Evolutionary conservation across 768 basidiomycete genomes (phyloP).

Genomic region (Botryobasidium botryosum): DNA sequence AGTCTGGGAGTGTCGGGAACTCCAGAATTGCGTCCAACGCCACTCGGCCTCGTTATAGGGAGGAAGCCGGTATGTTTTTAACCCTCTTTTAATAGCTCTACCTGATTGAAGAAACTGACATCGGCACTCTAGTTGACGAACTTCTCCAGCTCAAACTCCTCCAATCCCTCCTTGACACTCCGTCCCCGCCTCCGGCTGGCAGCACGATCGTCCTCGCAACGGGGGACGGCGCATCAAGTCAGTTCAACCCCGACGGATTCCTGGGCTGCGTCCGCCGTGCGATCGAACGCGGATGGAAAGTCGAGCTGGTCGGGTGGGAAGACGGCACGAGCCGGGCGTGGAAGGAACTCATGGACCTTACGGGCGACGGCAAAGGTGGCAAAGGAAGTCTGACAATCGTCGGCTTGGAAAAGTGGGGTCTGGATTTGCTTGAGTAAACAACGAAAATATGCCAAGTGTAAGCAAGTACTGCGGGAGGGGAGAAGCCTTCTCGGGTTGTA

Average conservation of each 20-base stretch:
- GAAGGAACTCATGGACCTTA: slow-evolving; percentile 44
- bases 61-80: no score
- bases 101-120: no score
- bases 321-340: slow-evolving; percentile 64
- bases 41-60: slow-evolving; percentile 46
- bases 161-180: slow-evolving; percentile 60
- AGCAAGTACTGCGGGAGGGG: no score
- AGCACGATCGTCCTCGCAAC: slow-evolving; percentile 84
- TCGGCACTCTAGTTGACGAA: slow-evolving; percentile 93
- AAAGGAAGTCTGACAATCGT: slow-evolving; percentile 25
- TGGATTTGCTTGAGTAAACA: slow-evolving; percentile 42
- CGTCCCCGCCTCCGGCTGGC: slow-evolving; percentile 39
- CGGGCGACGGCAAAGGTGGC: slow-evolving; percentile 15
- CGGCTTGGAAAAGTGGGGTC: slow-evolving; percentile 50
- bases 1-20: no score
- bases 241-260: slow-evolving; percentile 90
- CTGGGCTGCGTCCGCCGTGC: slow-evolving; percentile 74
- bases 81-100: no score
- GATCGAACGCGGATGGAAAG: slow-evolving; percentile 76
- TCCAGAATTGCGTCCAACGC: slow-evolving; percentile 12
- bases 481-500: no score
- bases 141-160: slow-evolving; percentile 83
- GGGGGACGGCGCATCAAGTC: slow-evolving; percentile 81
- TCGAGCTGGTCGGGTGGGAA: slow-evolving; percentile 92
- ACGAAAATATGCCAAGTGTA: no score